Evolutionary conservation across 2,329 filamentous ascomycete species (phyloP), one percentile per base, ranked within the genome.

Genomic region (Colletotrichum agaves): DNA sequence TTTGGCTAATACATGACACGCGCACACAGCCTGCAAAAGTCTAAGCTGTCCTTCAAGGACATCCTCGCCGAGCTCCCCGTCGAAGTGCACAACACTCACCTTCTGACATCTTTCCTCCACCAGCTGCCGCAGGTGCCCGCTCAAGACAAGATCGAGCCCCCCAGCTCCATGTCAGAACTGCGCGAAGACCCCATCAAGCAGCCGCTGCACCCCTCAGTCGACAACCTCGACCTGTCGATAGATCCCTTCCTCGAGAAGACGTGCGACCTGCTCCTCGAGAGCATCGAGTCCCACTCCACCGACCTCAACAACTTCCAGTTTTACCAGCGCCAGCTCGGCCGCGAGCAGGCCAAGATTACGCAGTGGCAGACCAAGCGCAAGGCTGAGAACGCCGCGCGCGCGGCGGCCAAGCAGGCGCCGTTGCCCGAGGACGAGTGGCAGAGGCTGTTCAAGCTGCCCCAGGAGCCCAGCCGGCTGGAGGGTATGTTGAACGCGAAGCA

Each of bases 191-290:
- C 89, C 79, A 75, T 85, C 72, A 81, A 81, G 77, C 80, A 85
- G 60, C 91, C 93, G 49, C 88, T 98, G 57, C 90, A 92, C 77
- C 95, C 95, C 60, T 97, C 97, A 77, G 90, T 94, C 78, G 94
- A 98, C 76, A 90, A 89, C 71, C 90, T 99, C 66, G 93, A 97
- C 74, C 90, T 99, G 70, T 93, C 92, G 72, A 97, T 98, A 80
- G 96, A 99, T 79, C 96, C 96, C 35, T 97, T 97, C 87, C 90
- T 99, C 53, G 95, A 98, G 87, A 97, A 98, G 88, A 97, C 95
- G 59, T 97, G 94, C 83, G 95, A 99, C 78, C 89, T 98, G 73
- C 89, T 99, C 64, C 90, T 98, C 71, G 96, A 99, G 78, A 94
- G 92, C 85, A 97, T 99, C 79, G 96, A 99, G 85, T 91, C 92